Conservation (phyloP, 2,329 filamentous ascomycete genomes). For the Plectosphaerella sp. region DNA sequence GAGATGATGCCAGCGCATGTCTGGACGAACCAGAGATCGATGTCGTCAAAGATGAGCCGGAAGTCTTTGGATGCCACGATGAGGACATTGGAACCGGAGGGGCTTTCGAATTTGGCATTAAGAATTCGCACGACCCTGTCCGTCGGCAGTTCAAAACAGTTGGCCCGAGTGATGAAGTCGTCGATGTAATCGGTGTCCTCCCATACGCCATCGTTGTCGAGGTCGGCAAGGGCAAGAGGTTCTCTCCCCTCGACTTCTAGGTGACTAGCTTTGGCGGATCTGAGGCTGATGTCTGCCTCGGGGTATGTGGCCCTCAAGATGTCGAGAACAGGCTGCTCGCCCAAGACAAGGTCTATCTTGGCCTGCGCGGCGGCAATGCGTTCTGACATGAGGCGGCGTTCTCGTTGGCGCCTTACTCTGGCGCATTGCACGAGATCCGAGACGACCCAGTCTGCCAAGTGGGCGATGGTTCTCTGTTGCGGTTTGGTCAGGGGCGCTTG, state of each 20-base stretch:
- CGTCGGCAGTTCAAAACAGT: slow-evolving; percentile 22
- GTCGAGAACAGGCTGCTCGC: slow-evolving; percentile 14
- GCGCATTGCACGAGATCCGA: slow-evolving; percentile 34
- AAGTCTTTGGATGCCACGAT: slow-evolving; percentile 34
- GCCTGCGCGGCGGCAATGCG: slow-evolving; percentile 21
- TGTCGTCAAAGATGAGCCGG: slow-evolving; percentile 39
- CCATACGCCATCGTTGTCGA: slow-evolving; percentile 33
- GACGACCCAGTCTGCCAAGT: slow-evolving; percentile 26
- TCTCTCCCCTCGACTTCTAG: slow-evolving; percentile 20
- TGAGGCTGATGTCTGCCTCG: slow-evolving; percentile 20
- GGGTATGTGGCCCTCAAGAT: slow-evolving; percentile 28
- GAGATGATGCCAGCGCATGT: slow-evolving; percentile 31
- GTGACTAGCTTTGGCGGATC: slow-evolving; percentile 15
- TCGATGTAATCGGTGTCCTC: slow-evolving; percentile 36
- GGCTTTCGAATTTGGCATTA: slow-evolving; percentile 26
- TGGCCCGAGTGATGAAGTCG: slow-evolving; percentile 27
- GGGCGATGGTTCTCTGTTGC: slow-evolving; percentile 20
- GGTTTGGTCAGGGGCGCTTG: slow-evolving; percentile 23
- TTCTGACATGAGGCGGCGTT: slow-evolving; percentile 31
- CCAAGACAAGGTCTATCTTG: slow-evolving; percentile 11
- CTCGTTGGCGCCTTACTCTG: slow-evolving; percentile 29
- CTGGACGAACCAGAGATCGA: slow-evolving; percentile 40
- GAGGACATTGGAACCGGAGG: slow-evolving; percentile 24
- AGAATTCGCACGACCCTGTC: slow-evolving; percentile 30
- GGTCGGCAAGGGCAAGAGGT: slow-evolving; percentile 18